Base-by-base conservation (phyloP, 2,329 filamentous ascomycete species). In the Penicillium sp. region DNA sequence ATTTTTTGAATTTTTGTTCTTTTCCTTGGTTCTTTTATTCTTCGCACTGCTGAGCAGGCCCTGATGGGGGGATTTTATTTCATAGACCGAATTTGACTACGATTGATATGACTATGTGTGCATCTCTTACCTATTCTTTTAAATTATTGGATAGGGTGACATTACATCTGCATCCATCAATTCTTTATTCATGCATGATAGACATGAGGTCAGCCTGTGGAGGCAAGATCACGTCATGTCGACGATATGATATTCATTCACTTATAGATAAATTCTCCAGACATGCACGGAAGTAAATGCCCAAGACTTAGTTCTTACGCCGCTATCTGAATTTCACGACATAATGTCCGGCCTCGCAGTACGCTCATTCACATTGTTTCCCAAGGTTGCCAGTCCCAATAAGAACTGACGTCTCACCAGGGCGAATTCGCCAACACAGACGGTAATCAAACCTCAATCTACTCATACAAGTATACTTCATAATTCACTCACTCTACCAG, bases 31-130 rank as follows among this genome's bases (percentile, higher is more conserved):
- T 57, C 49, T 47, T 58, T 44, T 37, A 46, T 57, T 58, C 43
- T 44, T 54, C 55, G 57, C 48, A 48, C 63, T 63, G 63, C 63
- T 60, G 59, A 60, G 63, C 63, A 63, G 60, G 49, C 59, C 56
- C 53, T 51, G 52, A 50, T 63, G 39, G 55, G 50, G 50, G 47
- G 51, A 48, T 45, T 50, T 57, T 16, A 52, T 47, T 52, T 57
- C 50, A 44, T 44, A 45, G 43, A 44, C 41, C 61, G 55, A 55
- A 60, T 61, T 57, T 62, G 58, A 66, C 56, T 60, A 64, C 48
- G 64, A 66, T 61, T 58, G 33, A 57, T 56, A 66, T 57, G 61
- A 41, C 19, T 41, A 33, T 16, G 13, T 16, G 29, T 41, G 19
- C 39, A 41, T 21, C 39, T 22, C 3, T 41, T 19, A 9, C 7